These are phyloP conservation scores for Talaromyces thailandensis DNA, from an alignment of 495 filamentous ascomycete species.

Conservation along the genomic window DNA sequence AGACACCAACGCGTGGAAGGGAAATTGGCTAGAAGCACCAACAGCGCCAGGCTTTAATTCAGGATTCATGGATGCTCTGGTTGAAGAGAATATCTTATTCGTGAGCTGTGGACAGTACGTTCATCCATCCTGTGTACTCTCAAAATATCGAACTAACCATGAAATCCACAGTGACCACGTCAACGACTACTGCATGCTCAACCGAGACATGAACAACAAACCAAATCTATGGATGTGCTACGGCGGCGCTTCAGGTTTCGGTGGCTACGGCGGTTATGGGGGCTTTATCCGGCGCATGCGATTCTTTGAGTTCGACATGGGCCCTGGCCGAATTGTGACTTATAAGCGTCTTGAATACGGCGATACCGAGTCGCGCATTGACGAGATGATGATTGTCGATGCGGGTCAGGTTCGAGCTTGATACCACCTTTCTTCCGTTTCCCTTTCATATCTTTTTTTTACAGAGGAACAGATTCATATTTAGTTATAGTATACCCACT, in stretches of 20 bases:
- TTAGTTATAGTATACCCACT: slow-evolving; percentile 19
- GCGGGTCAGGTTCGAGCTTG: slow-evolving; percentile 12
- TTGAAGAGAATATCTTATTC: slow-evolving; percentile 73
- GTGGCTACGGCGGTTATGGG: slow-evolving; percentile 86
- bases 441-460: slow-evolving; percentile 1
- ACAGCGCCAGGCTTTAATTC: slow-evolving; percentile 87
- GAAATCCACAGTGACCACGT: slow-evolving; percentile 63
- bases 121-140: background rate
- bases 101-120: slow-evolving; percentile 87
- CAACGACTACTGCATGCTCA: slow-evolving; percentile 87
- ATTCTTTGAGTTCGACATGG: slow-evolving; percentile 88
- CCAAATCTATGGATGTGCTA: slow-evolving; percentile 98
- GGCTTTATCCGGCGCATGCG: slow-evolving; percentile 77
- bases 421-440: slow-evolving; percentile 11
- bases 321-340: slow-evolving; percentile 73
- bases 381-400: slow-evolving; percentile 84
- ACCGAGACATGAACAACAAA: slow-evolving; percentile 34
- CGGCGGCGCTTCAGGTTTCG: slow-evolving; percentile 79
- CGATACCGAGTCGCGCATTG: slow-evolving; percentile 58
- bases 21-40: slow-evolving; percentile 61
- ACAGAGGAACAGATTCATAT: background rate
- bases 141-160: slow-evolving; percentile 8
- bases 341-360: slow-evolving; percentile 90
- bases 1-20: slow-evolving; percentile 43
- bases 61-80: slow-evolving; percentile 76